phyloP scores from a whole-genome alignment of 2,329 filamentous ascomycete genomes.

The Aspergillus tubingensis region DNA sequence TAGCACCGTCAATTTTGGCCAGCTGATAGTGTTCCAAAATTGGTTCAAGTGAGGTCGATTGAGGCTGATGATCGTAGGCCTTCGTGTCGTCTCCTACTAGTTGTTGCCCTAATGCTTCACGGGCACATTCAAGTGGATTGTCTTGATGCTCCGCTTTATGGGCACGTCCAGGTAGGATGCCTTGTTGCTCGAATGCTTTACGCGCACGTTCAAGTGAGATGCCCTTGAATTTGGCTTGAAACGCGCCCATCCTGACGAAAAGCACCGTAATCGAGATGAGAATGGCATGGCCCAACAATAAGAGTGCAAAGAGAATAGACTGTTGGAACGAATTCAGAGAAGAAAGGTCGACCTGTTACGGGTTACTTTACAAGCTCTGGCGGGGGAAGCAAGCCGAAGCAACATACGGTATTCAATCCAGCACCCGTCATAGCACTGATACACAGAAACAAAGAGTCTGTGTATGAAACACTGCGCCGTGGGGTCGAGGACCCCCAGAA shows the following conservation, averaged over 20 bases:
- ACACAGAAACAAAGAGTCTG: conserved; percentile 67
- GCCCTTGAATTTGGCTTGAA: conserved; percentile 61
- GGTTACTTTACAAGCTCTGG: conserved; percentile 4
- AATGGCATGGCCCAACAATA: conserved; percentile 67
- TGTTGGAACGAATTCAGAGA: conserved; percentile 69
- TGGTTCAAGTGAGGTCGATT: neutral
- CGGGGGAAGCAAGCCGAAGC: neutral
- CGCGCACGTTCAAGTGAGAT: conserved; percentile 46
- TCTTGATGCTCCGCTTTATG: conserved; percentile 2
- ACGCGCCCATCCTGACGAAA: conserved; percentile 60
- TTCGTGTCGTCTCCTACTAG: neutral
- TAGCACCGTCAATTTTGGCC: neutral
- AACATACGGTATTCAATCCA: conserved; percentile 63
- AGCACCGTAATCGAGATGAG: conserved; percentile 68
- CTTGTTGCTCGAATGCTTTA: conserved; percentile 16
- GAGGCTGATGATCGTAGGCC: too few species aligned
- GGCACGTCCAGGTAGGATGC: conserved; percentile 47
- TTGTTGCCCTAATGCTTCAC: conserved; percentile 9
- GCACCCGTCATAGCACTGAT: conserved; percentile 68
- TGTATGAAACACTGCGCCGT: conserved; percentile 56
- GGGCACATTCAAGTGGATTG: conserved; percentile 46
- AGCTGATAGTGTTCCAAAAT: conserved; percentile 3
- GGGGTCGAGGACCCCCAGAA: conserved; percentile 60
- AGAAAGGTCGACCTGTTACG: conserved; percentile 51
- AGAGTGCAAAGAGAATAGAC: conserved; percentile 63